Conservation (phyloP, 768 basidiomycete species). For the Gymnopilus junonius region DNA sequence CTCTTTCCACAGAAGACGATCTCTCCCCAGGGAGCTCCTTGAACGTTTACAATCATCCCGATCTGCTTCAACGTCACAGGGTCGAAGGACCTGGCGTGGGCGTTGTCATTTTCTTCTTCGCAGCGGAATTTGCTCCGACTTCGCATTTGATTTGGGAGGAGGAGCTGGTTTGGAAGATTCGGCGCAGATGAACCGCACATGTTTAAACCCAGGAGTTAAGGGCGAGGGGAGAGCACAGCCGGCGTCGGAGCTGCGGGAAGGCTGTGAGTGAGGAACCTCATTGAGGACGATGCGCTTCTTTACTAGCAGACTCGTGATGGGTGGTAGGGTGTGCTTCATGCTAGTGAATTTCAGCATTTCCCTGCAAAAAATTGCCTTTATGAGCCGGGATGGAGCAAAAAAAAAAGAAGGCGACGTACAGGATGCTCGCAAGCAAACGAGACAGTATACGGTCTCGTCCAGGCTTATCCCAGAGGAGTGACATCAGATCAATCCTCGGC, state of each 20-base stretch:
- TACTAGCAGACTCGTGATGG: conserved; percentile 74
- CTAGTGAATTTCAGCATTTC: conserved; percentile 88
- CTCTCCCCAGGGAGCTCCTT: conserved; percentile 79
- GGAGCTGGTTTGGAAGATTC: conserved; percentile 34
- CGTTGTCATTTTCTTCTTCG: too few relatives aligned
- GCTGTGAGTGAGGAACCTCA: conserved; percentile 81
- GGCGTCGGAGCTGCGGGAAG: conserved; percentile 46
- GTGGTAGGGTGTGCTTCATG: conserved; percentile 89
- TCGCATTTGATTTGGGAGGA: neutral
- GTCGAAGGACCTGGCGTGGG: conserved; percentile 88
- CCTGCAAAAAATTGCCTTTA: conserved; percentile 47
- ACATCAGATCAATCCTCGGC: conserved; percentile 78
- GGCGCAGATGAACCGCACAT: conserved; percentile 56
- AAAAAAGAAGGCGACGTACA: conserved; percentile 42
- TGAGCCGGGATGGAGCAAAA: neutral
- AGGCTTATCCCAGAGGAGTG: conserved; percentile 85
- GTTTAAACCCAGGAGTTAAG: conserved; percentile 37
- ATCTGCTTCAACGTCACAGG: conserved; percentile 96
- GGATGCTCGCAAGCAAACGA: conserved; percentile 94
- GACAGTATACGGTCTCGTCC: conserved; percentile 98
- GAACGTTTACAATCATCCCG: conserved; percentile 90
- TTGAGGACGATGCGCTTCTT: conserved; percentile 93
- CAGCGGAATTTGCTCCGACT: conserved; percentile 36
- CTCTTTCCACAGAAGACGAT: conserved; percentile 21
- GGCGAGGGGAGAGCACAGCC: conserved; percentile 35